Evolutionary conservation across 2,329 filamentous ascomycete species (phyloP), one percentile per base, ranked within the genome.

Genomic region (Alternaria infectoria): DNA sequence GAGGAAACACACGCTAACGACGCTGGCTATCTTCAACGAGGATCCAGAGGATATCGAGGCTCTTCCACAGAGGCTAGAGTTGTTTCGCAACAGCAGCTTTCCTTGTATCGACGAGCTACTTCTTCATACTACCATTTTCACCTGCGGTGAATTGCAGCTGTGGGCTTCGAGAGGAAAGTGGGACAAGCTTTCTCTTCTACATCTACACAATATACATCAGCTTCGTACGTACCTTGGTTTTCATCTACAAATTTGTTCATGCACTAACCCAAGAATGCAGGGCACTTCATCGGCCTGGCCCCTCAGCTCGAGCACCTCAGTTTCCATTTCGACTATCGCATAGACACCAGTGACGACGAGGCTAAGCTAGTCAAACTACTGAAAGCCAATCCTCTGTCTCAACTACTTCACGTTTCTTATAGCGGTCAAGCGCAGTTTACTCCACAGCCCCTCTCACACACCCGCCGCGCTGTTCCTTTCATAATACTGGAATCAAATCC

Each of bases 161-260:
- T 63, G 61, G 61, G 61, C 49, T 30, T 30, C 50, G 8, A 36
- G 30, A n/a, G 36, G 30, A 43, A 45, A 51, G 30, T 63, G 61
- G 61, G 17, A 56, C 12, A 12, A 49, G 6, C 44, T 63, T 17
- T 44, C 36, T 44, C 13, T 59, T 12, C 40, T 56, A 10, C 40
- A 56, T 19, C 13, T 56, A n/a, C 32, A 11, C 54, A 47, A 43
- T n/a, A 43, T 40, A 49, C 36, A 40, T n/a, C 30, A 25, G 21
- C 36, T 61, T 57, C 30, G 43, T 49, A 49, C 15, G 46, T 49
- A 17, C 23, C 15, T 30, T 28, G 36, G 32, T 25, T 5, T 57
- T 54, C 45, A 40, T 47, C 8, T 49, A 36, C 15, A 36, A 36
- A 36, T 8, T 36, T n/a, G 32, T 8, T 36, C 19, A 44, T 46